These are phyloP conservation scores for Inga laurina DNA, from an alignment of 306 rosid species.

Conservation along the genomic window DNA sequence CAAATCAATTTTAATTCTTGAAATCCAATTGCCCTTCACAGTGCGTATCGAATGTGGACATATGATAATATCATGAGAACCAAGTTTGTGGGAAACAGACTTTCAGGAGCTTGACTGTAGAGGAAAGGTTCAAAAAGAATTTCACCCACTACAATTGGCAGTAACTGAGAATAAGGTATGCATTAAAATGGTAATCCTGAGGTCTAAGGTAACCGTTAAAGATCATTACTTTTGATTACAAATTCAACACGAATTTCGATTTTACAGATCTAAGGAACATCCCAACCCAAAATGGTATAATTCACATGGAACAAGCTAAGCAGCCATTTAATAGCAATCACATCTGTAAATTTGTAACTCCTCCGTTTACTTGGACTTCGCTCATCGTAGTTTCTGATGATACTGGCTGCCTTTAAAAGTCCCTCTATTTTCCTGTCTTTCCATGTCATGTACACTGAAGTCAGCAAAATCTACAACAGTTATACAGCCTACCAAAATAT, in stretches of 20 bases:
- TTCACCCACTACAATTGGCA: not conserved
- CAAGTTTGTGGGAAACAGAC: not conserved
- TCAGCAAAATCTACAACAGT: slow-evolving; percentile 50
- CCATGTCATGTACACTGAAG: slow-evolving; percentile 44
- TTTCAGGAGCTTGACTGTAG: not conserved
- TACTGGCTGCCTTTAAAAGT: slow-evolving; percentile 33
- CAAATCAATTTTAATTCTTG: too few relatives aligned
- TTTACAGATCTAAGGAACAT: slow-evolving; percentile 24
- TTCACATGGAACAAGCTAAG: slow-evolving; percentile 28
- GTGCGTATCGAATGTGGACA: not conserved
- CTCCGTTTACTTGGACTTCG: slow-evolving; percentile 20
- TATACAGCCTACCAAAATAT: slow-evolving; percentile 56
- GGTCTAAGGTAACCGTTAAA: not conserved
- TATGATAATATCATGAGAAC: not conserved
- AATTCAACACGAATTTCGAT: slow-evolving; percentile 4
- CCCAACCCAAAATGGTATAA: slow-evolving; percentile 7
- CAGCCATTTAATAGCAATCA: slow-evolving; percentile 4
- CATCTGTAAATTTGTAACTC: slow-evolving; percentile 23
- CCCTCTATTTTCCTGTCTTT: slow-evolving; percentile 48
- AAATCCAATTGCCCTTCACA: too few relatives aligned
- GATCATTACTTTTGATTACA: not conserved
- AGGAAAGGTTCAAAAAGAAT: not conserved
- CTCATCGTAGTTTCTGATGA: slow-evolving; percentile 29
- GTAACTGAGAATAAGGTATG: not conserved
- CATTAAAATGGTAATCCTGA: not conserved